Conservation (phyloP, 2,329 filamentous ascomycete genomes). For the Aspergillus niger region DNA sequence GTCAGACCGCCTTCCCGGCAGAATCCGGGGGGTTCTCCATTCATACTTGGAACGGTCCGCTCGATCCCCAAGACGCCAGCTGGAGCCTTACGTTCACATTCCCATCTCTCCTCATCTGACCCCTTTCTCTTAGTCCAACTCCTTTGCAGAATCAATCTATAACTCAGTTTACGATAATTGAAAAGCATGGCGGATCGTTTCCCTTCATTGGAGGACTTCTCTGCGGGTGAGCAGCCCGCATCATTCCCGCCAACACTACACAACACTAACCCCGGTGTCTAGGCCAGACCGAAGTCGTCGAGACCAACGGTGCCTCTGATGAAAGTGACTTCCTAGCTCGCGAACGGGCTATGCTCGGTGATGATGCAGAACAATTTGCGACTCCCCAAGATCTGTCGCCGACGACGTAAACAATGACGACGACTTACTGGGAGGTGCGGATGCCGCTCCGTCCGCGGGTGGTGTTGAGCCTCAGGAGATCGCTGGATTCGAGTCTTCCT, state of each 20-base stretch:
- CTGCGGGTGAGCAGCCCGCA: conserved; percentile 53
- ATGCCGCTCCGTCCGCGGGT: conserved; percentile 17
- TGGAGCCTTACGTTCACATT: conserved; percentile 21
- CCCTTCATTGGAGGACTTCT: conserved; percentile 77
- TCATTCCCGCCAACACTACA: conserved; percentile 22
- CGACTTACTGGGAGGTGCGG: conserved; percentile 70
- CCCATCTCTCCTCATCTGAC: conserved; percentile 12
- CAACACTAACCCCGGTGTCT: conserved; percentile 27
- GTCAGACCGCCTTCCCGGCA: conserved; percentile 24
- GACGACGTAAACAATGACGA: conserved; percentile 66
- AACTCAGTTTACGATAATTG: neutral
- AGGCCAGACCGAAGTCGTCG: conserved; percentile 40
- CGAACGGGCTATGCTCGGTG: conserved; percentile 86
- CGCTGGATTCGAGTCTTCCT: conserved; percentile 79
- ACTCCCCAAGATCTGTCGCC: conserved; percentile 65
- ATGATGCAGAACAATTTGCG: conserved; percentile 89
- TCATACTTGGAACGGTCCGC: conserved; percentile 8
- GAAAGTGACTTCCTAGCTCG: conserved; percentile 85
- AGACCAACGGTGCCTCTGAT: conserved; percentile 51
- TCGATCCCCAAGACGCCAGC: conserved; percentile 23
- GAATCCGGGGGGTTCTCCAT: conserved; percentile 17
- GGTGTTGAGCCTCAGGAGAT: conserved; percentile 42
- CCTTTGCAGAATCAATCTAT: neutral
- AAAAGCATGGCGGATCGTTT: conserved; percentile 72
- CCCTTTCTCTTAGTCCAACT: conserved; percentile 13